These are phyloP conservation scores for Fusarium pseudograminearum DNA, from an alignment of 2,329 filamentous ascomycete species.

Conservation along the genomic window DNA sequence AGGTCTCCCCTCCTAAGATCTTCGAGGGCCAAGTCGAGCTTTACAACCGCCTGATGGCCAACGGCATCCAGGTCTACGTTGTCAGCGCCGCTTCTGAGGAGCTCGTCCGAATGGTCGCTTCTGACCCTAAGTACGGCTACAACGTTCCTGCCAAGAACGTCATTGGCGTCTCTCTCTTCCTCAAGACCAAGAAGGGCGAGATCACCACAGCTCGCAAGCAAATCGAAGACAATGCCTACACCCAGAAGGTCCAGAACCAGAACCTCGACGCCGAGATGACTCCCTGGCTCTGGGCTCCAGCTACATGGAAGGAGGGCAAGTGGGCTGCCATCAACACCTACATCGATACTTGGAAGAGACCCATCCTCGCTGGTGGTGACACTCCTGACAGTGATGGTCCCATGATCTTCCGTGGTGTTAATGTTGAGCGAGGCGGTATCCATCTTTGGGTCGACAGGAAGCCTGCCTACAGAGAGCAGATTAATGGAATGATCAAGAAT, in stretches of 20 bases:
- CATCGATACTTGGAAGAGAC: constrained; percentile 58
- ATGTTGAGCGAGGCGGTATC: constrained; percentile 56
- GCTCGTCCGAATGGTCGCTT: constrained; percentile 60
- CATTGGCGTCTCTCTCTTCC: constrained; percentile 57
- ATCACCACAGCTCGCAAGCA: constrained; percentile 56
- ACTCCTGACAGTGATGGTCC: constrained; percentile 58
- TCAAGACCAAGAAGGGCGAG: constrained; percentile 49
- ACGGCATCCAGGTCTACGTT: constrained; percentile 60
- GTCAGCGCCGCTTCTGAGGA: constrained; percentile 58
- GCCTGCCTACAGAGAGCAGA: constrained; percentile 50
- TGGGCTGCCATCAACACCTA: constrained; percentile 58
- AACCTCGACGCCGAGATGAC: constrained; percentile 57
- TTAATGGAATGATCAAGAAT: constrained; percentile 55
- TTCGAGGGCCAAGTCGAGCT: constrained; percentile 58
- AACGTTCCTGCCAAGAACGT: constrained; percentile 59
- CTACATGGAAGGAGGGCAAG: constrained; percentile 59
- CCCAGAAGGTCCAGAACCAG: constrained; percentile 41
- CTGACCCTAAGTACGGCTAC: constrained; percentile 60
- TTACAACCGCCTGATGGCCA: constrained; percentile 57
- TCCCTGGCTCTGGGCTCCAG: constrained; percentile 58
- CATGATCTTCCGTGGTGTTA: constrained; percentile 60
- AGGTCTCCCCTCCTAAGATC: constrained; percentile 52
- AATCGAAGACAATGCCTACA: constrained; percentile 54
- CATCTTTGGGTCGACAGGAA: constrained; percentile 58
- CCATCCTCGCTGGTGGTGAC: constrained; percentile 58